These are phyloP conservation scores for Lasiodiplodia theobromae DNA, from an alignment of 2,329 filamentous ascomycete species.

Conservation along the genomic window DNA sequence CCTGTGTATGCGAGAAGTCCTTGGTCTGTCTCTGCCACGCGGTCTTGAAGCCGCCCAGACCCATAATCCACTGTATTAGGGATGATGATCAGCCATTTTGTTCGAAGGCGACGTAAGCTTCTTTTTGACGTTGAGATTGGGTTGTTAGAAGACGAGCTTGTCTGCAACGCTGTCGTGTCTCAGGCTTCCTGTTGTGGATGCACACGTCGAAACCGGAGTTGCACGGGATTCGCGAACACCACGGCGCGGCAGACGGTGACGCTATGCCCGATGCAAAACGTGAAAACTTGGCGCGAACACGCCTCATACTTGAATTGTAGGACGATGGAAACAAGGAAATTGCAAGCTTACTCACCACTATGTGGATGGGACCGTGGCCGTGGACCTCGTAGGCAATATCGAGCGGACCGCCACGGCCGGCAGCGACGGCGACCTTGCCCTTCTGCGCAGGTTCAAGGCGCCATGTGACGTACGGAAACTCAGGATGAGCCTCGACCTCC, in stretches of 20 bases:
- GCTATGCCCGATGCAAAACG: conserved; percentile 9
- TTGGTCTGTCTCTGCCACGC: conserved; percentile 85
- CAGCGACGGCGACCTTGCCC: conserved; percentile 70
- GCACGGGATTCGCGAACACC: conserved; percentile 22
- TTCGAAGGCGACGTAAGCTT: conserved; percentile 10
- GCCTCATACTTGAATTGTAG: conserved; percentile 25
- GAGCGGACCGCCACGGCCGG: conserved; percentile 75
- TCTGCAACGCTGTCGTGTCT: conserved; percentile 21
- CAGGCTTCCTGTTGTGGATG: conserved; percentile 19
- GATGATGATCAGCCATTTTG: conserved; percentile 1
- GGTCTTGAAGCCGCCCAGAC: conserved; percentile 71
- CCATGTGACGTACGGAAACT: conserved; percentile 73
- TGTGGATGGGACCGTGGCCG: conserved; percentile 73
- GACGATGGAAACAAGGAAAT: conserved; percentile 23
- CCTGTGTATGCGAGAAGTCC: conserved; percentile 77
- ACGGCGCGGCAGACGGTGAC: conserved; percentile 27
- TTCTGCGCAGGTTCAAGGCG: conserved; percentile 69
- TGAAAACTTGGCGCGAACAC: conserved; percentile 20
- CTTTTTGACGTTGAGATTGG: conserved; percentile 25
- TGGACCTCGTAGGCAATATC: conserved; percentile 82
- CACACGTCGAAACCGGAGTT: conserved; percentile 17
- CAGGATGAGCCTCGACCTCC: conserved; percentile 69
- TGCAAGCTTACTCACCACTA: conserved; percentile 67
- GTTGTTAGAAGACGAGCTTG: conserved; percentile 26
- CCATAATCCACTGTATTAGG: conserved; percentile 74